Evolutionary conservation across 441 rosid species (phyloP).

Genomic region (Gossypium aridum): DNA sequence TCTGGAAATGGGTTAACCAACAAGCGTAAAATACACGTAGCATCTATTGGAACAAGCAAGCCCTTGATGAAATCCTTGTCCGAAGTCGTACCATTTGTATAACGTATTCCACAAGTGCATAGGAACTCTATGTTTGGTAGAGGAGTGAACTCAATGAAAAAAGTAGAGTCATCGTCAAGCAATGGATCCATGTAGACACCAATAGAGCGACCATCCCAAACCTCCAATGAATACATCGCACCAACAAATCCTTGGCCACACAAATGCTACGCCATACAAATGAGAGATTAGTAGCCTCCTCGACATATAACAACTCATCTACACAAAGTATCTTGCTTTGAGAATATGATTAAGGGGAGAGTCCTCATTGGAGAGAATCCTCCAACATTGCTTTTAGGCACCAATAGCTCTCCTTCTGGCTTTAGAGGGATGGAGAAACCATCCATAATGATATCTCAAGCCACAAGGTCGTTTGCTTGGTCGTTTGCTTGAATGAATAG

Average conservation of each 20-base stretch:
- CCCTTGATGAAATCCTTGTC: background rate
- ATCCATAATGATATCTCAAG: too few relatives aligned
- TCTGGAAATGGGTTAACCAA: background rate
- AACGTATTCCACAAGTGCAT: background rate
- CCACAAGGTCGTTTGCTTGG: background rate
- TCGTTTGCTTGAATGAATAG: background rate
- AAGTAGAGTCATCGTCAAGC: background rate
- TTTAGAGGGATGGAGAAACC: background rate
- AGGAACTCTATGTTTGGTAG: background rate
- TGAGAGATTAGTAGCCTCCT: background rate
- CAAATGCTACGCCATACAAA: too few relatives aligned
- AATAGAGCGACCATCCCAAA: background rate
- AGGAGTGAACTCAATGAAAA: background rate
- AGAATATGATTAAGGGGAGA: background rate
- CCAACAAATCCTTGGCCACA: background rate
- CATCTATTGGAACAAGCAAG: background rate
- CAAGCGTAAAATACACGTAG: background rate
- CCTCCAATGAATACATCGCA: background rate
- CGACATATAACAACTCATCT: background rate
- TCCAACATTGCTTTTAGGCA: background rate
- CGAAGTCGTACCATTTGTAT: background rate
- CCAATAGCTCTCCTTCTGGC: background rate
- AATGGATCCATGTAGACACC: background rate
- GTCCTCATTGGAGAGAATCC: background rate
- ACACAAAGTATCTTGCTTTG: background rate